Evolutionary conservation across 2,329 filamentous ascomycete species (phyloP), one percentile per base, ranked within the genome.

Genomic region (Teratosphaeria pseudoeucalypti): DNA sequence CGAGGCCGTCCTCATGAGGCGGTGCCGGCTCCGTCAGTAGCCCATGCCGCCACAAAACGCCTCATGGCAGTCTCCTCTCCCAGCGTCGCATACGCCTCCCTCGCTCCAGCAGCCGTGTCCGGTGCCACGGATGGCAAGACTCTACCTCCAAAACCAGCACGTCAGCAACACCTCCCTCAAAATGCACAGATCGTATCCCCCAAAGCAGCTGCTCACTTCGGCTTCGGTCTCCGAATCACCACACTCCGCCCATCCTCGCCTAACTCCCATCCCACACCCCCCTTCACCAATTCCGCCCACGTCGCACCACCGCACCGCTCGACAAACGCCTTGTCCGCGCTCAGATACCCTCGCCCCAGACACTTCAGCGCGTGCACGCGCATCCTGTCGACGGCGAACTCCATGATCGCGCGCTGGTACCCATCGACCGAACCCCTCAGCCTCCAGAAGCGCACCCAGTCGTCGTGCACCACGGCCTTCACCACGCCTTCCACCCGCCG

Each of bases 251-350:
- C 86, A 56, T 67, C 66, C 29, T 77, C 76, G 49, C 89, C 85
- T 67, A 89, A 77, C 69, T 91, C 84, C 94, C 94, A 99, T 0
- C 91, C 91, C 1, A 97, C 87, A 2, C 85, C 85, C 69, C 89
- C 85, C 64, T 82, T 78, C 37, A 82, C 79, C 68, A 97, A 75
- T 56, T 84, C 83, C 11, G 83, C 79, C 91, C 92, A 99, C n/a
- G 75, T 78, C 65, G 82, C 78, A 55, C 84, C 85, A 4, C 88
- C 81, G 60, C 83, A 81, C 69, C 79, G 81, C 74, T 94, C 89
- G 56, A 96, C 75, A 72, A 86, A 90, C 3, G 70, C 71, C 60
- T 82, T 73, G 57, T 90, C 88, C 9, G 90, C 86, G 23, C 77
- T 83, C 64, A 96, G 75, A 73, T 99, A 99, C 4, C 87, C 82